A percentile compares a stretch with the other conserved stretches of the same genome.
phyloP scores from a whole-genome alignment of 495 filamentous ascomycete genomes.

The Penicillium longicatenatum region DNA sequence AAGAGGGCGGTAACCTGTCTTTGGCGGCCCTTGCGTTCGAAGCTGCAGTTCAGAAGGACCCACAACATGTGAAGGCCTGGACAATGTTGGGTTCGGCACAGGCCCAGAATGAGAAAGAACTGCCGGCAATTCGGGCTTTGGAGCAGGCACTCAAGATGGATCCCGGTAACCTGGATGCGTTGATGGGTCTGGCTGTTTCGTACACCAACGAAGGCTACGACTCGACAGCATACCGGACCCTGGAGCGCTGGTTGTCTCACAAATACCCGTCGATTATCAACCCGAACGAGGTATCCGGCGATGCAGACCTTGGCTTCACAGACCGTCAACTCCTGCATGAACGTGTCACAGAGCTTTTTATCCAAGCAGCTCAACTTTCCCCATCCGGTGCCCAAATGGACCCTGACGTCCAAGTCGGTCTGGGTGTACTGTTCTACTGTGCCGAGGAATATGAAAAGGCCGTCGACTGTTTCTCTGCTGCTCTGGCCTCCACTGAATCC shows the following conservation, averaged over 20 bases:
- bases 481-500: slow-evolving; percentile 77
- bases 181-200: slow-evolving; percentile 96
- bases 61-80: slow-evolving; percentile 89
- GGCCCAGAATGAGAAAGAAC: slow-evolving; percentile 98
- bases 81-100: slow-evolving; percentile 86
- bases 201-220: slow-evolving; percentile 99
- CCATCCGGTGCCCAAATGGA: slow-evolving; percentile 91
- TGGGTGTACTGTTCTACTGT: slow-evolving; percentile 97
- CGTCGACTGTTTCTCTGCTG: slow-evolving; percentile 95
- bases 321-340: slow-evolving; percentile 90
- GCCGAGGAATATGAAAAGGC: slow-evolving; percentile 97
- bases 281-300: slow-evolving; percentile 64
- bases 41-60: slow-evolving; percentile 87
- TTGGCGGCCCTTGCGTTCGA: slow-evolving; percentile 96
- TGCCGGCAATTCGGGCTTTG: slow-evolving; percentile 94
- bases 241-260: slow-evolving; percentile 92
- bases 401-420: slow-evolving; percentile 94
- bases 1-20: slow-evolving; percentile 89
- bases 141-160: slow-evolving; percentile 90
- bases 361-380: slow-evolving; percentile 86
- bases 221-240: slow-evolving; percentile 89
- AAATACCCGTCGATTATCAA: slow-evolving; percentile 84
- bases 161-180: slow-evolving; percentile 78
- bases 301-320: slow-evolving; percentile 83
- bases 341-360: slow-evolving; percentile 85